A percentile compares a stretch with the other conserved stretches of the same genome.
These are phyloP conservation scores for Phytophthora aleatoria DNA, from an alignment of 352 stramenopile genomes.

Conservation along the genomic window DNA sequence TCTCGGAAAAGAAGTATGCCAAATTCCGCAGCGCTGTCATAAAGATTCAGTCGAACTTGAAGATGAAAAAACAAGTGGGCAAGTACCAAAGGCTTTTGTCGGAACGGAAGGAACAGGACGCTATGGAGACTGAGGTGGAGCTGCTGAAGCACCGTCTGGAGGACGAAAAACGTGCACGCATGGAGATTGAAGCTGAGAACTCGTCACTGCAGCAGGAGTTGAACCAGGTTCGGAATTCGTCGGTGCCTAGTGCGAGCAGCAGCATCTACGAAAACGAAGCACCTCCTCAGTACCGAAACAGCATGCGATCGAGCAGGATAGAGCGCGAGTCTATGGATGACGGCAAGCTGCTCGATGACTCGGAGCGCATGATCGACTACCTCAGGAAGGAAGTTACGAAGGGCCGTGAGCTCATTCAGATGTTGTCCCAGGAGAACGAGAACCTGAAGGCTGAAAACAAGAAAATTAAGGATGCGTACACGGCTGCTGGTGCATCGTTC, in stretches of 20 bases:
- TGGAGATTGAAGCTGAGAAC: conserved; percentile 79
- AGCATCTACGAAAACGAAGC: conserved; percentile 56
- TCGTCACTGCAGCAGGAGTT: conserved; percentile 75
- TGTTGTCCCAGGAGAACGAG: conserved; percentile 76
- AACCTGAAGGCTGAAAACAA: conserved; percentile 88
- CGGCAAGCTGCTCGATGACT: conserved; percentile 78
- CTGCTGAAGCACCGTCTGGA: conserved; percentile 76
- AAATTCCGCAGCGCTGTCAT: conserved; percentile 72
- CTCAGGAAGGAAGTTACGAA: conserved; percentile 82
- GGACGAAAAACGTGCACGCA: conserved; percentile 73
- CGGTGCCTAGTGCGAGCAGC: conserved; percentile 28
- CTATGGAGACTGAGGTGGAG: conserved; percentile 81
- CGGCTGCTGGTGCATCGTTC: conserved; percentile 91
- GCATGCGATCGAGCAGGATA: conserved; percentile 34
- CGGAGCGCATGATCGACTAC: conserved; percentile 86
- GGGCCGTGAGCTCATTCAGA: conserved; percentile 67
- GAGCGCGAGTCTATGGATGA: conserved; percentile 60
- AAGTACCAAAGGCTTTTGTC: conserved; percentile 68
- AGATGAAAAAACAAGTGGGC: conserved; percentile 82
- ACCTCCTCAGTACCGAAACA: conserved; percentile 26
- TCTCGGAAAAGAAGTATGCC: conserved; percentile 51
- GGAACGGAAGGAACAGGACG: conserved; percentile 67
- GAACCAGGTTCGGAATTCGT: conserved; percentile 61
- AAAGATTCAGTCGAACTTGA: conserved; percentile 67
- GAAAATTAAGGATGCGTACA: conserved; percentile 94